phyloP scores from a whole-genome alignment of 2,329 filamentous ascomycete genomes.

The Pseudopyricularia cyperi region DNA sequence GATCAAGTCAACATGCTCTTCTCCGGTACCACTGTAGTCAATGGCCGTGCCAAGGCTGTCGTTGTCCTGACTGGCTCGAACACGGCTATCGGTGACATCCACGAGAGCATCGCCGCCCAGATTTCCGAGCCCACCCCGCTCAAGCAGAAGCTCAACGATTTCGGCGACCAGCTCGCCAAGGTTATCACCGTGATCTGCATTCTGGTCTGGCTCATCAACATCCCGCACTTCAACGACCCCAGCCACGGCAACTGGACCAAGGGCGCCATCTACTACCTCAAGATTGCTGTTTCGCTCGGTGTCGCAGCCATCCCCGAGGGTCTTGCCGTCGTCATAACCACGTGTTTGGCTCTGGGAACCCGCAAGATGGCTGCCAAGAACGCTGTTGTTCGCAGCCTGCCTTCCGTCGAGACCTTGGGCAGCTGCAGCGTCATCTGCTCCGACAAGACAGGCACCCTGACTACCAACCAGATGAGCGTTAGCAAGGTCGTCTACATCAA shows the following conservation, averaged over 20 bases:
- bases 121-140: conserved; percentile 95
- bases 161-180: conserved; percentile 90
- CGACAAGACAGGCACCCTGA: conserved; percentile 96
- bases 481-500: conserved; percentile 80
- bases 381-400: conserved; percentile 87
- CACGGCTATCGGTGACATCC: conserved; percentile 96
- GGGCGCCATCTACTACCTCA: conserved; percentile 97
- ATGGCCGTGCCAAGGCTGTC: conserved; percentile 79
- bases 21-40: conserved; percentile 94
- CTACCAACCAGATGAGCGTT: conserved; percentile 99
- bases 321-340: conserved; percentile 97
- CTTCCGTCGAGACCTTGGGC: conserved; percentile 92
- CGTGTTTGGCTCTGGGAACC: conserved; percentile 87
- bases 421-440: conserved; percentile 99
- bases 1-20: conserved; percentile 98
- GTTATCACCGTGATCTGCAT: conserved; percentile 97
- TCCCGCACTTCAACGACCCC: conserved; percentile 91
- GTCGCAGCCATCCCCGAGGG: conserved; percentile 97
- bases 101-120: conserved; percentile 95
- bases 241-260: conserved; percentile 89
- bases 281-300: conserved; percentile 96
- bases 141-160: conserved; percentile 98
- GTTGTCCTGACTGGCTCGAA: conserved; percentile 81
- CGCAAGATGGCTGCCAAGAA: conserved; percentile 99
- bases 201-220: conserved; percentile 96